phyloP scores from a whole-genome alignment of 2,329 filamentous ascomycete genomes.

The Myrmaecium sp. region DNA sequence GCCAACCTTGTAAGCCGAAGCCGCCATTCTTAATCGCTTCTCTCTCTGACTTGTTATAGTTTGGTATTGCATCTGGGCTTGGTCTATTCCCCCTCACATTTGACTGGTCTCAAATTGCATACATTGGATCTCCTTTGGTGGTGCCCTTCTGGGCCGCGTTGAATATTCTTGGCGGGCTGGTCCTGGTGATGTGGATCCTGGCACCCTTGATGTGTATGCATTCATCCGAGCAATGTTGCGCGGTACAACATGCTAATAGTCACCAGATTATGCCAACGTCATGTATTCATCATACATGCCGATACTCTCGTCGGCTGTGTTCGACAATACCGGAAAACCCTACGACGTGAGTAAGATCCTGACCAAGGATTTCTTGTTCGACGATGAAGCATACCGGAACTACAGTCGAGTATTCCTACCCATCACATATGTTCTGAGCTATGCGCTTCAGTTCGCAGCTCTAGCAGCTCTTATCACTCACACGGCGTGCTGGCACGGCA shows the following conservation, averaged over 20 bases:
- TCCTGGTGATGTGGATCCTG: constrained; percentile 71
- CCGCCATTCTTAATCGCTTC: background rate
- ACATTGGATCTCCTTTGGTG: constrained; percentile 69
- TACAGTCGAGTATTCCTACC: constrained; percentile 76
- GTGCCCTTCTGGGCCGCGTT: constrained; percentile 77
- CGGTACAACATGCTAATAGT: background rate
- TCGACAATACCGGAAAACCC: constrained; percentile 64
- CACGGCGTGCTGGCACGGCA: constrained; percentile 70
- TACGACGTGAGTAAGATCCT: constrained; percentile 73
- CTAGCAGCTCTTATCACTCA: constrained; percentile 66
- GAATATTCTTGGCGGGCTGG: constrained; percentile 66
- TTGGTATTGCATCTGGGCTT: constrained; percentile 70
- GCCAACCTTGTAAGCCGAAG: constrained; percentile 46
- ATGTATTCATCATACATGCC: constrained; percentile 76
- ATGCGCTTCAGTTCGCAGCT: constrained; percentile 72
- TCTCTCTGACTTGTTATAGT: constrained; percentile 22
- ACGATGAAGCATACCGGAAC: constrained; percentile 55
- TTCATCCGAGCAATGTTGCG: background rate
- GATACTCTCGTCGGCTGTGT: constrained; percentile 68
- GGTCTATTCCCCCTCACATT: constrained; percentile 76
- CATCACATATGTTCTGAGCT: constrained; percentile 75
- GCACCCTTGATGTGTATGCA: constrained; percentile 52
- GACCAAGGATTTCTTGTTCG: constrained; percentile 61
- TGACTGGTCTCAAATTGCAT: constrained; percentile 79
- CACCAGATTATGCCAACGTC: constrained; percentile 52